phyloP scores from a whole-genome alignment of 139 green algal species.

The Raphidocelis subcapitata region DNA sequence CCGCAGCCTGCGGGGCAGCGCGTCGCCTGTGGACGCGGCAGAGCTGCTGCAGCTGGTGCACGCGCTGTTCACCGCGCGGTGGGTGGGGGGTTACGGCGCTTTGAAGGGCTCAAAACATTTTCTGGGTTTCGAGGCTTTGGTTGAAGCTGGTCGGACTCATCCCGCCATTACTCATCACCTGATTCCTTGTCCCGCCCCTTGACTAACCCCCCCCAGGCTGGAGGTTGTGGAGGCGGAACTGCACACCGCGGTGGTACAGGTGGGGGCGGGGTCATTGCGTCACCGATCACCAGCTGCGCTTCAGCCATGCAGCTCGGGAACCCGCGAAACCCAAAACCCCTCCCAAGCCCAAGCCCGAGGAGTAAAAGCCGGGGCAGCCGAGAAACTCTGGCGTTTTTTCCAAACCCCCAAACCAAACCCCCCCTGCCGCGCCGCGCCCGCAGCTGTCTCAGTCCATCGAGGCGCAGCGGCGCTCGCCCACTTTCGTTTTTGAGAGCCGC shows the following conservation, averaged over 20 bases:
- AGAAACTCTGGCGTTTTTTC: too few relatives aligned
- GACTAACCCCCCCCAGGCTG: constrained; percentile 25
- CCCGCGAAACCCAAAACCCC: too few relatives aligned
- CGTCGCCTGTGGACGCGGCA: constrained; percentile 73
- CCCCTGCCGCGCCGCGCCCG: background rate
- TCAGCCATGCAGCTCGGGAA: too few relatives aligned
- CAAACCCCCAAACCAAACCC: too few relatives aligned
- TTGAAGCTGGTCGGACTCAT: too few relatives aligned
- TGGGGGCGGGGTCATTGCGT: constrained; percentile 7
- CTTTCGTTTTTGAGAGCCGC: constrained; percentile 49
- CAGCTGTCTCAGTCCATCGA: constrained; percentile 51
- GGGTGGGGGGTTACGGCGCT: background rate
- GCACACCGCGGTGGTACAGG: constrained; percentile 24
- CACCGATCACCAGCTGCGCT: too few relatives aligned
- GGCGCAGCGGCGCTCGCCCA: constrained; percentile 63
- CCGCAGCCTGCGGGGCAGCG: constrained; percentile 62
- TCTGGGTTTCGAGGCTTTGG: too few relatives aligned
- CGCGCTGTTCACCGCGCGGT: constrained; percentile 61
- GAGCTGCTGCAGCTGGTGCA: constrained; percentile 78
- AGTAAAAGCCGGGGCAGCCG: too few relatives aligned
- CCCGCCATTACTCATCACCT: too few relatives aligned
- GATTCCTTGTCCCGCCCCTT: too few relatives aligned
- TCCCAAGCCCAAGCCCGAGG: too few relatives aligned
- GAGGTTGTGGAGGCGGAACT: constrained; percentile 38
- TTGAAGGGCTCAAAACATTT: background rate